Base-by-base conservation (phyloP, 306 rosid species). In the Gynostemma pentaphyllum region DNA sequence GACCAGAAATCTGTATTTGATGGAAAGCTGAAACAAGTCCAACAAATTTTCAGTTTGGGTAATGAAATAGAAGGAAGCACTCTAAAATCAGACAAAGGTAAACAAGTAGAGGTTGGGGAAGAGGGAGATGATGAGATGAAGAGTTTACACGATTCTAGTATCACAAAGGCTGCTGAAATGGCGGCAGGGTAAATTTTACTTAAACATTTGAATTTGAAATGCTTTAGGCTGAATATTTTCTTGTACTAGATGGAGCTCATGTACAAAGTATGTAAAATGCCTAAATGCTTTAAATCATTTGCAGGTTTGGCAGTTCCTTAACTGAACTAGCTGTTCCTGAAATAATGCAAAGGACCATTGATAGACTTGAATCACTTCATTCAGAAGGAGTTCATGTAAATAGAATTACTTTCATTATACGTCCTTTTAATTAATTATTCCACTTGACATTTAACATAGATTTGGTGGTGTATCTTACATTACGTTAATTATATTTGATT, bases 361-460 rank as follows among this genome's bases (percentile, higher is more conserved):
- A 89, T 75, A 76, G 96, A 81, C 48, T 92, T 67, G 99, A 92
- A 76, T 81, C 94, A 22, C 87, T 92, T 67, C 99, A 88, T 73
- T 92, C 96, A 0, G 95, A 88, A 88, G 99, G 99, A 28, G 87
- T 82, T 79, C 99, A 92, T 84, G 99, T 92, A 87, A 37, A 84
- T 45, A 59, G 44, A 72, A 9, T 37, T 24, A 30, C 13, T 14
- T 36, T 13, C 2, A 12, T 39, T 5, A 19, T 21, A 39, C 40
- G 65, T 12, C 48, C 11, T 37, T 24, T 36, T 19, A 19, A 39
- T 19, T 32, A 34, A 15, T 9, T 45, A 57, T n/a, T 59, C 29
- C 13, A 37, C 47, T n/a, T 59, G 19, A 69, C 61, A 18, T 61
- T 46, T 54, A 24, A 42, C 29, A 12, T 21, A 11, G 64, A 34